phyloP scores from a whole-genome alignment of 192 early-diverging fungal genomes.

The Coemansia sp. region DNA sequence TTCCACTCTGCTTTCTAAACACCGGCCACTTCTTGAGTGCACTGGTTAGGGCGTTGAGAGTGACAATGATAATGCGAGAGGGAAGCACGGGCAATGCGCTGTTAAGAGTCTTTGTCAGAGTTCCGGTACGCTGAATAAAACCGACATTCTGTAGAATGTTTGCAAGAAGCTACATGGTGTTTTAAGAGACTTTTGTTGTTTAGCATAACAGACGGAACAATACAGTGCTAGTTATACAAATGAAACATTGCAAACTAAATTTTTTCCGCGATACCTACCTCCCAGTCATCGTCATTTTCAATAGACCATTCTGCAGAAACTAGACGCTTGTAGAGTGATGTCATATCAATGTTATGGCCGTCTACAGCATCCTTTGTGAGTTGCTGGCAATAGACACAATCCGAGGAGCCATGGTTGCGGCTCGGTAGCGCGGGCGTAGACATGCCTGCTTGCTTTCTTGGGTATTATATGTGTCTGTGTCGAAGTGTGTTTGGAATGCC shows the following conservation, averaged over 20 bases:
- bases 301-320: constrained; percentile 15
- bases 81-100: constrained; percentile 11
- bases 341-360: constrained; percentile 7
- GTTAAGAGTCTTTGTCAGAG: too few relatives aligned
- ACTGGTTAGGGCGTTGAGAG: background rate
- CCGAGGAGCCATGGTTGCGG: constrained; percentile 5
- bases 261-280: too few relatives aligned
- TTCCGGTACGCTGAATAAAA: too few relatives aligned
- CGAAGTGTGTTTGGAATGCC: too few relatives aligned
- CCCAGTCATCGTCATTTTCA: constrained; percentile 19
- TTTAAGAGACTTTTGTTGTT: too few relatives aligned
- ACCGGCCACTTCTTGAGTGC: background rate
- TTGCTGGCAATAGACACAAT: constrained; percentile 31
- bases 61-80: constrained; percentile 9
- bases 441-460: too few relatives aligned
- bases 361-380: constrained; percentile 6
- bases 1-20: background rate
- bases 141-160: too few relatives aligned
- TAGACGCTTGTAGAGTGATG: constrained; percentile 7
- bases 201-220: too few relatives aligned
- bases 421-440: constrained; percentile 2
- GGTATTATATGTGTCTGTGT: too few relatives aligned
- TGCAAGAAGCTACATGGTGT: too few relatives aligned
- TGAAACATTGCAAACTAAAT: too few relatives aligned
- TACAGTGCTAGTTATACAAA: too few relatives aligned